These are phyloP conservation scores for Wickerhamomyces ciferrii DNA, from an alignment of 805 yeast genomes.

Conservation along the genomic window DNA sequence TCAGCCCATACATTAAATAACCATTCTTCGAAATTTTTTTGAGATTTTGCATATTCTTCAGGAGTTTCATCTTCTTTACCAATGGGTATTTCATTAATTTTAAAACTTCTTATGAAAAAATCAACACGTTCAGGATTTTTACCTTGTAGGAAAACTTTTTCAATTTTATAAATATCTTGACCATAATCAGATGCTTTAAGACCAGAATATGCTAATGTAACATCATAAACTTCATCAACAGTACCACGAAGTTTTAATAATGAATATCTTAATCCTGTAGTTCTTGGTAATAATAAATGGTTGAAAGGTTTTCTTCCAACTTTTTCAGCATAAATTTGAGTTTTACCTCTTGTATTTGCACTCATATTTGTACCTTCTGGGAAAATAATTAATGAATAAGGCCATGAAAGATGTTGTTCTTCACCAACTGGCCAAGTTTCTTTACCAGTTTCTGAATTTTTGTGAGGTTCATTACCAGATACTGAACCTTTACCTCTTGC, in stretches of 20 bases:
- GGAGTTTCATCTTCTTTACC: conserved; percentile 41
- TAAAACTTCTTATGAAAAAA: conserved; percentile 57
- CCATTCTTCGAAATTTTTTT: conserved; percentile 67
- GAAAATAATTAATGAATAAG: conserved; percentile 69
- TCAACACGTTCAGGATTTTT: conserved; percentile 63
- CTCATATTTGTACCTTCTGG: conserved; percentile 95
- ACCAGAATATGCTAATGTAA: conserved; percentile 81
- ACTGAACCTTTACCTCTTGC: conserved; percentile 54
- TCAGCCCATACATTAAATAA: conserved; percentile 64
- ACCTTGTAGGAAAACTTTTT: conserved; percentile 61
- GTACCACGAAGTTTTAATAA: conserved; percentile 50
- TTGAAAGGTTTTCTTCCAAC: conserved; percentile 42
- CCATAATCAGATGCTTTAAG: conserved; percentile 60
- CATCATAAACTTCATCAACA: conserved; percentile 64
- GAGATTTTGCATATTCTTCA: conserved; percentile 32
- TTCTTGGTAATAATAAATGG: conserved; percentile 77
- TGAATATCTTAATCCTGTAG: conserved; percentile 70
- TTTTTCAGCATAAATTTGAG: conserved; percentile 53
- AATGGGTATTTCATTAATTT: conserved; percentile 59
- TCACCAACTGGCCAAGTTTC: conserved; percentile 14
- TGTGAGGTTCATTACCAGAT: conserved; percentile 25
- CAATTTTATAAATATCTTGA: conserved; percentile 68
- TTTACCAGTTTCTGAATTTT: conserved; percentile 21
- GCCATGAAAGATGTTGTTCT: conserved; percentile 35
- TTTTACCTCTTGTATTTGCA: conserved; percentile 51